phyloP scores from a whole-genome alignment of 345 rosid genomes.

The Viola odorata region DNA sequence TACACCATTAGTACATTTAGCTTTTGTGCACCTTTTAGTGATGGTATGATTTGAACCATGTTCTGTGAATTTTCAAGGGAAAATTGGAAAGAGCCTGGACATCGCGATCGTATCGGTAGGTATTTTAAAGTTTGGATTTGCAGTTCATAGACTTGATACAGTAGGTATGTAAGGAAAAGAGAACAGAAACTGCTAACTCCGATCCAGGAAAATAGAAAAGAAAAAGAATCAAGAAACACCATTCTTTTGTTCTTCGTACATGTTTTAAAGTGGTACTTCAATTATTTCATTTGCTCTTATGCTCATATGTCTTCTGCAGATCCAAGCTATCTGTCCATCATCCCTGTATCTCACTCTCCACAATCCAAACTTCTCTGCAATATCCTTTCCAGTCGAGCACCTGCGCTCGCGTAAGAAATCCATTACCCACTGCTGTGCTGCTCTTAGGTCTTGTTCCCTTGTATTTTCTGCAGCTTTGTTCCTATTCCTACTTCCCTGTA shows the following conservation, averaged over 20 bases:
- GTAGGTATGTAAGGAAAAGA: too few species aligned
- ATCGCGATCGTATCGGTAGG: too few species aligned
- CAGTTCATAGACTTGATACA: too few species aligned
- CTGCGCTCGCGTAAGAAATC: slow-evolving; percentile 73
- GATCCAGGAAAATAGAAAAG: neutral
- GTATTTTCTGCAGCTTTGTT: slow-evolving; percentile 26
- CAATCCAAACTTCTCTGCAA: slow-evolving; percentile 86
- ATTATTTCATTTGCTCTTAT: slow-evolving; percentile 62
- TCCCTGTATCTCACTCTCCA: slow-evolving; percentile 84
- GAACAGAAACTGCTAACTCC: too few species aligned
- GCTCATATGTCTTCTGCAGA: slow-evolving; percentile 76
- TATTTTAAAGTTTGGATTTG: too few species aligned
- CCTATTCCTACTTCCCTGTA: slow-evolving; percentile 40
- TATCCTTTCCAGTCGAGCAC: slow-evolving; percentile 76
- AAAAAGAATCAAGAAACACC: neutral
- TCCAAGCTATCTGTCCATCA: slow-evolving; percentile 85
- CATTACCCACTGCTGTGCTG: slow-evolving; percentile 88
- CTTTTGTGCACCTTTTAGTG: too few species aligned
- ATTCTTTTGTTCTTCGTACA: neutral
- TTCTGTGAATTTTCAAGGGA: too few species aligned
- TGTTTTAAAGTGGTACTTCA: slow-evolving; percentile 51
- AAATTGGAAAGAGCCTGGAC: too few species aligned
- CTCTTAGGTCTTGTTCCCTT: slow-evolving; percentile 55
- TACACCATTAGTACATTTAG: neutral
- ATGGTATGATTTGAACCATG: too few species aligned